Evolutionary conservation across 208 protist species (phyloP).

Genomic region (Tritrichomonas foetus): DNA sequence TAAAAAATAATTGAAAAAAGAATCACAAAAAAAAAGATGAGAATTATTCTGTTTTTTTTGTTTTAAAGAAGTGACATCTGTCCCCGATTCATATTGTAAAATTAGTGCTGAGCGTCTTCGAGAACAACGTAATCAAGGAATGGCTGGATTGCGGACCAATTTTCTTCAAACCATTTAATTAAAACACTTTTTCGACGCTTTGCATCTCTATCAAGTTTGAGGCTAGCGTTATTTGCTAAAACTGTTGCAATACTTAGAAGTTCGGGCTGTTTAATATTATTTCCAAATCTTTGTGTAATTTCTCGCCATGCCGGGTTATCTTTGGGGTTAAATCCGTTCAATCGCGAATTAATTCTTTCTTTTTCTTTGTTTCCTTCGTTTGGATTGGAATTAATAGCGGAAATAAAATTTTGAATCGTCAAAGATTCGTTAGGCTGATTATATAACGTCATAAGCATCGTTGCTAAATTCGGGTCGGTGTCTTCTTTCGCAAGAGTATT

Average conservation of each 20-base stretch:
- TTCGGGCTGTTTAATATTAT: constrained; percentile 15
- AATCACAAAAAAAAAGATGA: too few relatives aligned
- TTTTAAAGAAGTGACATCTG: too few relatives aligned
- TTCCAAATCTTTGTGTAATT: constrained; percentile 39
- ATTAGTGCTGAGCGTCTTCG: not conserved
- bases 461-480: too few relatives aligned
- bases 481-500: too few relatives aligned
- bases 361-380: not conserved
- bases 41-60: too few relatives aligned
- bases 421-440: too few relatives aligned
- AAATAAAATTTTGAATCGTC: too few relatives aligned
- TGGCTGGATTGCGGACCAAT: not conserved
- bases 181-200: constrained; percentile 32
- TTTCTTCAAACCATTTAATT: constrained; percentile 39
- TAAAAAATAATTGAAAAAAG: too few relatives aligned
- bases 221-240: not conserved
- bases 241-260: constrained; percentile 6
- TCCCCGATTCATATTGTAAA: too few relatives aligned
- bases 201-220: constrained; percentile 31
- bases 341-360: not conserved
- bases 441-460: too few relatives aligned
- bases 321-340: not conserved
- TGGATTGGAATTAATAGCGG: too few relatives aligned
- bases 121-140: constrained; percentile 34
- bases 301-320: constrained; percentile 19